Conservation (phyloP, 352 stramenopile species). For the Globisporangium nagaii region DNA sequence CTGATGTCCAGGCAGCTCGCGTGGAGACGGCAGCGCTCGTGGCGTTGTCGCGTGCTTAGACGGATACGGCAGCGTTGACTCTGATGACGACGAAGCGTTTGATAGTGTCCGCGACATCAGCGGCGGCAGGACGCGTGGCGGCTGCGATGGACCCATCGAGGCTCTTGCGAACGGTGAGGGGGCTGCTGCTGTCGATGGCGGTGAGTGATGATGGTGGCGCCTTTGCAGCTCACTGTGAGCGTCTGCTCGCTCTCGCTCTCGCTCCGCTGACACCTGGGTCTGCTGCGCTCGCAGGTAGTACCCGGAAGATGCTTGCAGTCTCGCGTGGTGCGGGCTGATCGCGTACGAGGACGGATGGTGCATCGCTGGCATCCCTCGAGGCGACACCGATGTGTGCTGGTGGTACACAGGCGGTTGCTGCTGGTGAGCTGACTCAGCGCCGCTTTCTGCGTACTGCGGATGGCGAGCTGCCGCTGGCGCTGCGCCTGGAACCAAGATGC, state of each 20-base stretch:
- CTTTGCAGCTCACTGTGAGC: background rate
- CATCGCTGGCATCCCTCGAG: slow-evolving; percentile 1
- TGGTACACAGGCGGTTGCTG: background rate
- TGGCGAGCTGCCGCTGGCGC: background rate
- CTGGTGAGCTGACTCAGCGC: background rate
- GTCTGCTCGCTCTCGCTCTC: background rate
- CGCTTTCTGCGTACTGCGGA: background rate
- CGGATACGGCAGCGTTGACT: background rate
- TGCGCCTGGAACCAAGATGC: slow-evolving; percentile 1
- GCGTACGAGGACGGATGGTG: slow-evolving; percentile 7
- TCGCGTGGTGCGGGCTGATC: slow-evolving; percentile 11
- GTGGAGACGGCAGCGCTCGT: background rate
- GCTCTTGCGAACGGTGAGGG: background rate
- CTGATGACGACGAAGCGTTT: too few species aligned
- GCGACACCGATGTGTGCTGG: slow-evolving; percentile 3
- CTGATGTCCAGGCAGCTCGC: background rate
- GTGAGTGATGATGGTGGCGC: background rate
- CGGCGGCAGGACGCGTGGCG: slow-evolving; percentile 2
- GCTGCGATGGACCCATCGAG: too few species aligned
- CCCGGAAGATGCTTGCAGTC: background rate
- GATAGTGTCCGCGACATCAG: background rate
- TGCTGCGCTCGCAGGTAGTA: background rate
- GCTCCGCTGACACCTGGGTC: background rate
- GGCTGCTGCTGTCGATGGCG: background rate
- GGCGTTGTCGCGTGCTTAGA: background rate